Percentiles rank a stretch among this genome's conserved stretches.
These are phyloP conservation scores for Yarrowia yakushimensis DNA, from an alignment of 805 yeast species.

Conservation along the genomic window DNA sequence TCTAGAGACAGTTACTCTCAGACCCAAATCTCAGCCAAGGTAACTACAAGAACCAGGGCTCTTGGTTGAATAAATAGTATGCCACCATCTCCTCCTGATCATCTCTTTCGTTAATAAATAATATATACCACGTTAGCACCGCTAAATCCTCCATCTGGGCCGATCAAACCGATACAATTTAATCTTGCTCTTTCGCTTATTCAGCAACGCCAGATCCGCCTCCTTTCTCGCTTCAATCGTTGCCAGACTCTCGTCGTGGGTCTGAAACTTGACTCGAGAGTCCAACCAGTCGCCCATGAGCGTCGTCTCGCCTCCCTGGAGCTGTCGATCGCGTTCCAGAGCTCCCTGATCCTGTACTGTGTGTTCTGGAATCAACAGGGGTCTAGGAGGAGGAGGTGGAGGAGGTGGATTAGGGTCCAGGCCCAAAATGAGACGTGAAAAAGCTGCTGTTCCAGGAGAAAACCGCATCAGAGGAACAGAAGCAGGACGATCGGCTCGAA, in stretches of 20 bases:
- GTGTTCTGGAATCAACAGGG: not conserved
- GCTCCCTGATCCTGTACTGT: not conserved
- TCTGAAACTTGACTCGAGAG: not conserved
- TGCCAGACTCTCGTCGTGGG: not conserved
- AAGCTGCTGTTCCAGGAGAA: not conserved
- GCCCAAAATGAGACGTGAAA: not conserved
- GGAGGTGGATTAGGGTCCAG: not conserved
- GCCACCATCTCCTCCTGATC: no score
- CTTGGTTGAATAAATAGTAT: no score
- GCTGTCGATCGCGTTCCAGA: not conserved
- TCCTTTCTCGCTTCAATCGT: not conserved
- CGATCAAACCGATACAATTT: not conserved
- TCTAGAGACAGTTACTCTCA: no score
- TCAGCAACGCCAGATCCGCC: not conserved
- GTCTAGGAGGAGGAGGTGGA: not conserved
- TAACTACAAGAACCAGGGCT: no score
- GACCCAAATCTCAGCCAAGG: no score
- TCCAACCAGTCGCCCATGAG: not conserved
- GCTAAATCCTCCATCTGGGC: not conserved
- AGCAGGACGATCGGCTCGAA: not conserved
- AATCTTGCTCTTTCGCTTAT: not conserved
- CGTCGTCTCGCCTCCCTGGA: not conserved
- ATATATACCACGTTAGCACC: no score
- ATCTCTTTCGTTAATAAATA: no score
- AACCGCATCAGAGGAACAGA: not conserved